Percentiles rank a stretch among this genome's conserved stretches.
Conservation (phyloP, 108 stramenopile genomes). For the Conticribra guillardii region DNA sequence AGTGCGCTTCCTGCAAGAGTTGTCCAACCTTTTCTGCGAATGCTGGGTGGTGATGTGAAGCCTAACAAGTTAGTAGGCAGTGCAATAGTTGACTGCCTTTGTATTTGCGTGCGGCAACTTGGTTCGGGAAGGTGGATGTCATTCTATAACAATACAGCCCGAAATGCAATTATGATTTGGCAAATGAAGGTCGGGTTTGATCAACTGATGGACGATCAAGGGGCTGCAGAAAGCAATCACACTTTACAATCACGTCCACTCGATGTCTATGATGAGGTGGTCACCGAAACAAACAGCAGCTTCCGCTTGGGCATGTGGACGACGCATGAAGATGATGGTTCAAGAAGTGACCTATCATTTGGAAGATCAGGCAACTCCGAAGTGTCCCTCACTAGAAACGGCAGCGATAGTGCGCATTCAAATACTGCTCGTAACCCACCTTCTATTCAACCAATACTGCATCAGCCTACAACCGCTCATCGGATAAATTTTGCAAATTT, state of each 20-base stretch:
- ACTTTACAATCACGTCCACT: conserved; percentile 15
- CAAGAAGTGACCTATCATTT: conserved; percentile 29
- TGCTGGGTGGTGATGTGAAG: conserved; percentile 56
- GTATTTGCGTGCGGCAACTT: conserved; percentile 74
- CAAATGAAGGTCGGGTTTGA: conserved; percentile 39
- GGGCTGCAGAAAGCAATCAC: conserved; percentile 2
- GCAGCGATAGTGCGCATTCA: conserved; percentile 24
- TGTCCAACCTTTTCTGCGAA: conserved; percentile 79
- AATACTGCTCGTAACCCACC: conserved; percentile 31
- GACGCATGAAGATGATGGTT: conserved; percentile 29
- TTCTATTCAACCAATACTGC: conserved; percentile 41
- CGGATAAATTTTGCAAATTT: conserved; percentile 78
- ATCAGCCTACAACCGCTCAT: conserved; percentile 46
- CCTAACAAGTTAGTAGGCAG: conserved; percentile 64
- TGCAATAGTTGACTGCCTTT: conserved; percentile 73
- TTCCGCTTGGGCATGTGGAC: conserved; percentile 19
- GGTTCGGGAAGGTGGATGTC: conserved; percentile 71
- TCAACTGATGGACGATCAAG: conserved; percentile 9
- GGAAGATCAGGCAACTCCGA: conserved; percentile 42
- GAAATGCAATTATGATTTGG: conserved; percentile 60
- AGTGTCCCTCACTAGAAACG: conserved; percentile 38
- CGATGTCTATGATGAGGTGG: conserved; percentile 56
- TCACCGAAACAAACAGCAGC: conserved; percentile 27
- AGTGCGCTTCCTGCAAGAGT: conserved; percentile 70
- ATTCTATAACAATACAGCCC: conserved; percentile 70